Evolutionary conservation across 257 asterid genomes (phyloP).

Genomic region (Paulownia fortunei): DNA sequence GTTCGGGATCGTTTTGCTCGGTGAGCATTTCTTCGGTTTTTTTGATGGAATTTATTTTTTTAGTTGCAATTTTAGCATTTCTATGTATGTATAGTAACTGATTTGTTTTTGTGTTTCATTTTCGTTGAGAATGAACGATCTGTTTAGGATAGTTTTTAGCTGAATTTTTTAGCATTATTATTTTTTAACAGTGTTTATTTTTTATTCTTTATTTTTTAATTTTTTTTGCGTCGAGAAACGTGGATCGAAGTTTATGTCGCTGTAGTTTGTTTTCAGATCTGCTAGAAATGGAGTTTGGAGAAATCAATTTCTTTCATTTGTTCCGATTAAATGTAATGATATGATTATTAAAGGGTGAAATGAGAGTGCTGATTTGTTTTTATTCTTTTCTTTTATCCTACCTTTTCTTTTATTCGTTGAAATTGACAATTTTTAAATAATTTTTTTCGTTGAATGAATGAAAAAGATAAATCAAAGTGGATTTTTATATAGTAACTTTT

Average conservation of each 20-base stretch:
- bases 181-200: background rate
- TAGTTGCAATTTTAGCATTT: conserved; percentile 23
- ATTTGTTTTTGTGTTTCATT: background rate
- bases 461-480: background rate
- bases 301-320: background rate
- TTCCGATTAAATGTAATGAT: background rate
- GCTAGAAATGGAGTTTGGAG: background rate
- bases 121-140: background rate
- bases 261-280: conserved; percentile 31
- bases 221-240: background rate
- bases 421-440: background rate
- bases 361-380: background rate
- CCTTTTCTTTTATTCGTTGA: background rate
- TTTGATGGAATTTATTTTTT: background rate
- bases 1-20: conserved; percentile 61
- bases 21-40: conserved; percentile 43
- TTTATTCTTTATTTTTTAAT: background rate
- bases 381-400: background rate
- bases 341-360: background rate
- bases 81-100: background rate
- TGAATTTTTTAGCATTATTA: background rate
- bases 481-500: background rate
- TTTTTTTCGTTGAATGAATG: background rate
- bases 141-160: background rate
- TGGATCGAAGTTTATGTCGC: background rate